These are phyloP conservation scores for Ophiosphaerella narmari DNA, from an alignment of 2,329 filamentous ascomycete species.

Conservation along the genomic window DNA sequence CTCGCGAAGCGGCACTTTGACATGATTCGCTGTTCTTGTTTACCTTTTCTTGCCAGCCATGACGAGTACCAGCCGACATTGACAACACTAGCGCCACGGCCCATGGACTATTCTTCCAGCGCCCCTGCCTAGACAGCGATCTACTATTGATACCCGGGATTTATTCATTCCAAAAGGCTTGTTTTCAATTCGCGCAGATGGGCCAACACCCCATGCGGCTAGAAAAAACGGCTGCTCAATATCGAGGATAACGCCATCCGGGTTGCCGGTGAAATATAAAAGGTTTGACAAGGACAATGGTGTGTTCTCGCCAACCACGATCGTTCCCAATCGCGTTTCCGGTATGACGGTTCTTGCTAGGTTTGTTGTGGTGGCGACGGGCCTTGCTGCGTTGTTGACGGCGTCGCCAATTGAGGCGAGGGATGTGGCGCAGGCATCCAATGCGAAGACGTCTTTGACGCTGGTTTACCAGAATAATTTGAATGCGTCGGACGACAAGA, in stretches of 20 bases:
- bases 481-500: conserved; percentile 58
- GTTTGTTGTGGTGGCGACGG: conserved; percentile 24
- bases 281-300: conserved; percentile 1
- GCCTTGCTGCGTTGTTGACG: conserved; percentile 20
- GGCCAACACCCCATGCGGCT: conserved; percentile 17
- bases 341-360: conserved; percentile 29
- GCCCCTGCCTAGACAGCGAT: conserved; percentile 33
- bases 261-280: conserved; percentile 34
- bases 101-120: conserved; percentile 20
- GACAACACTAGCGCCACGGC: background rate
- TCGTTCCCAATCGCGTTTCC: conserved; percentile 1
- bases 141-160: conserved; percentile 29
- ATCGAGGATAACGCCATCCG: conserved; percentile 22
- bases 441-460: conserved; percentile 52
- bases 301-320: conserved; percentile 2
- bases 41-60: too few relatives aligned
- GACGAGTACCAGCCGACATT: too few relatives aligned
- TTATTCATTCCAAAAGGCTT: conserved; percentile 29
- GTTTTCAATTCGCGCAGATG: conserved; percentile 26
- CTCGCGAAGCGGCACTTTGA: too few relatives aligned
- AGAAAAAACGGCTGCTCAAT: conserved; percentile 18
- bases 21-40: too few relatives aligned
- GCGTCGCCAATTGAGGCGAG: conserved; percentile 24
- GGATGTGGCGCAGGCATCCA: conserved; percentile 20
- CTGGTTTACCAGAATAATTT: conserved; percentile 61